These are phyloP conservation scores for Aspergillus homomorphus DNA, from an alignment of 495 filamentous ascomycete species.

Conservation along the genomic window DNA sequence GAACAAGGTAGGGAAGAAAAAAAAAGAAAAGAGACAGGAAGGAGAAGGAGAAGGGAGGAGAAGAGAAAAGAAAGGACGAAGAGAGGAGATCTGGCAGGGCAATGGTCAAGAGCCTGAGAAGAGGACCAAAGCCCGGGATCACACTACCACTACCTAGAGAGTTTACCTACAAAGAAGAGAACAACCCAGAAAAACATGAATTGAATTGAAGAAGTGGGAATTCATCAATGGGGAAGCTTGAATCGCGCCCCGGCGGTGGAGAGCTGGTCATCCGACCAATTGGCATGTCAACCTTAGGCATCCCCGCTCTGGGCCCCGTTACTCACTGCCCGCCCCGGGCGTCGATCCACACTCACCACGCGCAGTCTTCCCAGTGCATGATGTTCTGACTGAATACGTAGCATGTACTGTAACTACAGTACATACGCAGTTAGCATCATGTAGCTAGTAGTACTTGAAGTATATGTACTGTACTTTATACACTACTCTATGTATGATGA, in stretches of 20 bases:
- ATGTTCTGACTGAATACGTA: too few species aligned
- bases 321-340: constrained; percentile 2
- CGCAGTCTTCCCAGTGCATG: too few species aligned
- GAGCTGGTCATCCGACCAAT: neutral
- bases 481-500: too few species aligned
- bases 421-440: too few species aligned
- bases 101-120: neutral
- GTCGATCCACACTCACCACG: too few species aligned
- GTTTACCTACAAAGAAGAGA: too few species aligned
- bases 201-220: neutral
- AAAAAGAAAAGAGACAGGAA: neutral
- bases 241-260: neutral
- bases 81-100: neutral
- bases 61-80: too few species aligned
- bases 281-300: neutral
- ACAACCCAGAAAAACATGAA: neutral
- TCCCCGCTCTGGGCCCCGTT: neutral
- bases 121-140: neutral
- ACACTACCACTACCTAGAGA: too few species aligned
- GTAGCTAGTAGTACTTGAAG: neutral
- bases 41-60: too few species aligned
- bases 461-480: too few species aligned
- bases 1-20: neutral
- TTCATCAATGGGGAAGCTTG: neutral
- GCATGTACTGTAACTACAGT: neutral